These are phyloP conservation scores for Coemansia sp. DNA, from an alignment of 192 early-diverging fungal species.

Conservation along the genomic window DNA sequence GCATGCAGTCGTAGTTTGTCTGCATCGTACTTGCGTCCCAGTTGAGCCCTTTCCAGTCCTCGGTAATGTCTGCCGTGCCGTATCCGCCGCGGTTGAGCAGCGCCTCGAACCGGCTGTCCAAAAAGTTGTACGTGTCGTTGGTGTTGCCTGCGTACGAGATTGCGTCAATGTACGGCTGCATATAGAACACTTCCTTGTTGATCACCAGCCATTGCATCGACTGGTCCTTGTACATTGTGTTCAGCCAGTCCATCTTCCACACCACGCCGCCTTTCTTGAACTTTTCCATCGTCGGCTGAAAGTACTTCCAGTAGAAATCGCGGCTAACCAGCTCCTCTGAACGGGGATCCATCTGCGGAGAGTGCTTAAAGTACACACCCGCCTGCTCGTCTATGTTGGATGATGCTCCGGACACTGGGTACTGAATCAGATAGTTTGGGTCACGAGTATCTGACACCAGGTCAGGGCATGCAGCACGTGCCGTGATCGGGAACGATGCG, in stretches of 20 bases:
- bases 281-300: slow-evolving; percentile 30
- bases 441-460: slow-evolving; percentile 36
- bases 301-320: slow-evolving; percentile 28
- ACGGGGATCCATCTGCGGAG: slow-evolving; percentile 23
- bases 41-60: slow-evolving; percentile 43
- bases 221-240: slow-evolving; percentile 53
- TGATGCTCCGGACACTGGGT: slow-evolving; percentile 29
- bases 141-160: slow-evolving; percentile 36
- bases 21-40: slow-evolving; percentile 15
- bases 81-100: slow-evolving; percentile 59
- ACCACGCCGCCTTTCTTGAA: slow-evolving; percentile 65
- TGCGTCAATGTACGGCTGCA: slow-evolving; percentile 59
- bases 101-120: slow-evolving; percentile 40
- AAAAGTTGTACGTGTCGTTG: slow-evolving; percentile 25
- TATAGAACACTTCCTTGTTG: slow-evolving; percentile 65
- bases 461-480: slow-evolving; percentile 58
- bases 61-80: slow-evolving; percentile 51
- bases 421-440: slow-evolving; percentile 31
- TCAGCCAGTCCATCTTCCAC: slow-evolving; percentile 57
- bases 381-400: slow-evolving; percentile 50
- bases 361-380: slow-evolving; percentile 46
- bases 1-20: slow-evolving; percentile 72
- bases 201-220: slow-evolving; percentile 61
- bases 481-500: slow-evolving; percentile 61
- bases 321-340: slow-evolving; percentile 38